phyloP scores from a whole-genome alignment of 768 basidiomycete genomes.

The Sporobolomyces pararoseus region DNA sequence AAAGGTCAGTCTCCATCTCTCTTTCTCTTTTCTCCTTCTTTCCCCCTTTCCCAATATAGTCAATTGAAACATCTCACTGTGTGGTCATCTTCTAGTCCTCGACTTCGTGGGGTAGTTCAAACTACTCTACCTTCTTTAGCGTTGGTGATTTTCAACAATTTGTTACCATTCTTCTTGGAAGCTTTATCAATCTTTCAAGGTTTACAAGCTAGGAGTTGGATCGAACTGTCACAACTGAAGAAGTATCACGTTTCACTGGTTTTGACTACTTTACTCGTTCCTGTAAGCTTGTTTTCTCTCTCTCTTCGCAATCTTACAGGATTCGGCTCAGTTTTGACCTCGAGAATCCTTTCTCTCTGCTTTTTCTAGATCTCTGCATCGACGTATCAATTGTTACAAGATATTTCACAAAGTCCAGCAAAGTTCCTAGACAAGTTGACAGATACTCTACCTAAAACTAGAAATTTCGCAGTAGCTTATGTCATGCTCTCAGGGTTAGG shows the following conservation, averaged over 20 bases:
- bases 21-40: neutral
- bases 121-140: constrained; percentile 89
- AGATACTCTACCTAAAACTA: constrained; percentile 63
- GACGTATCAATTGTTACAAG: constrained; percentile 66
- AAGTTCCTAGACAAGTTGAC: constrained; percentile 93
- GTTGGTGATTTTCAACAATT: constrained; percentile 81
- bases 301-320: neutral
- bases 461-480: constrained; percentile 57
- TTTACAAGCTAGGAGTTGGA: constrained; percentile 80
- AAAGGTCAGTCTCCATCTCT: constrained; percentile 54
- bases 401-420: constrained; percentile 86
- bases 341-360: no score
- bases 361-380: constrained; percentile 45
- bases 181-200: constrained; percentile 86
- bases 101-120: constrained; percentile 77
- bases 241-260: constrained; percentile 56
- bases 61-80: no score
- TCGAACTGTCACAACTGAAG: constrained; percentile 85
- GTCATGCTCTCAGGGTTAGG: constrained; percentile 81
- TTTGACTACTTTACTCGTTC: constrained; percentile 42
- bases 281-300: constrained; percentile 6
- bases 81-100: constrained; percentile 21
- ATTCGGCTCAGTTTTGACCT: no score
- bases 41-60: no score
- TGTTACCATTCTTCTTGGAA: constrained; percentile 83